Base-by-base conservation (phyloP, 805 yeast species). In the Candida pini region DNA sequence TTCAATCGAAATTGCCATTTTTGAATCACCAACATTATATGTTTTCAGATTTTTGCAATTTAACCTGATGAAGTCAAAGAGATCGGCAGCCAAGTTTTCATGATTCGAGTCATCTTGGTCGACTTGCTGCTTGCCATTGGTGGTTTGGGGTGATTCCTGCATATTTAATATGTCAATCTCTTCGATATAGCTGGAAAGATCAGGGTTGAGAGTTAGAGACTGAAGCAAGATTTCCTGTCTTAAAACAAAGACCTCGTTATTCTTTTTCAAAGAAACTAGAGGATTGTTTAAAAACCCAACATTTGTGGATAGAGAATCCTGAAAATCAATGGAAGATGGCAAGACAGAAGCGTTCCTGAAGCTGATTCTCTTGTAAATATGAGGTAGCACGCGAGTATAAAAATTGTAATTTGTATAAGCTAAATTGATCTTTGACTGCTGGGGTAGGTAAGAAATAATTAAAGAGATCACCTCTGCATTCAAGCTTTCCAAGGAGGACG, bases 191-290 rank as follows among this genome's bases (percentile, higher is more conserved):
- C 35, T 12, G 15, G 60, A 54, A 15, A 71, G 51, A 4, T 53
- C 51, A 3, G 61, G 41, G 35, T 69, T 66, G 29, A 62, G 40
- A 4, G 32, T 36, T 18, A 71, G 43, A 1, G 69, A 55, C 15
- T 63, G 62, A 9, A 62, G 30, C 26, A 78, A 49, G 3, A 67
- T 54, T 25, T 60, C 60, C 30, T 76, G 57, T 40, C 71, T 62
- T 16, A 63, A 51, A 18, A 54, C 44, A 9, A 62, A 49, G 14
- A 68, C 49, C 29, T 63, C 44, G 20, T 58, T 63, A 33, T 68
- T 64, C 30, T 63, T 62, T 25, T 61, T 60, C 0, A 35, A 39
- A 9, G 58, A 54, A 27, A 64, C 63, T 9, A 56, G 45, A 3
- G 62, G 47, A 3, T 63, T 56, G 6, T 53, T 43, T 17, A 57